A percentile compares a stretch with the other conserved stretches of the same genome.
Conservation (phyloP, 164 flowering plant species). For the Dillenia turbinata region DNA sequence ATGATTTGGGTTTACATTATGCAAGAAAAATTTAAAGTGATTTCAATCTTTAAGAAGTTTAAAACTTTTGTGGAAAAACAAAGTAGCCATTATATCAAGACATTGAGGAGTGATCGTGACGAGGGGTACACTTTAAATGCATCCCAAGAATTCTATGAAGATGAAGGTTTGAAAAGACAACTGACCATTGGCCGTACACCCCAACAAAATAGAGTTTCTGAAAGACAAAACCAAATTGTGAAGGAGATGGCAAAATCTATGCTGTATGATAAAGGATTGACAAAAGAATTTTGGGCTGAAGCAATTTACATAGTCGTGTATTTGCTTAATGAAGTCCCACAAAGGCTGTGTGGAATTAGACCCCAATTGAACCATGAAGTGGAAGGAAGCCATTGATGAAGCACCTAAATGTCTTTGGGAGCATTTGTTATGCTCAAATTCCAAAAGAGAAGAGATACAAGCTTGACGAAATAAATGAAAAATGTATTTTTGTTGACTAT, state of each 20-base stretch:
- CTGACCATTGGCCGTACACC: neutral
- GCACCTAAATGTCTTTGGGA: no score
- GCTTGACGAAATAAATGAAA: no score
- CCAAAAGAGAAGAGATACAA: no score
- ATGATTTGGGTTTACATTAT: neutral
- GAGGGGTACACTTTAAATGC: neutral
- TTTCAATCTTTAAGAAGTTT: neutral
- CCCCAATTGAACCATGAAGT: no score
- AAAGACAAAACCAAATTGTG: no score
- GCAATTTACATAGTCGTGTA: no score
- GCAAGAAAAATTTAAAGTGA: neutral
- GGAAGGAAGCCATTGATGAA: no score
- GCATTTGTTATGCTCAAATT: no score
- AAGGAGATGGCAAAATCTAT: neutral
- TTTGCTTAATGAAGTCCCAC: neutral
- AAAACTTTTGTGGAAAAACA: slow-evolving; percentile 1
- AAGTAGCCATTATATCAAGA: neutral
- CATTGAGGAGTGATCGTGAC: neutral
- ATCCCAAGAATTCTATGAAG: neutral
- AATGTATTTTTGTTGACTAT: no score
- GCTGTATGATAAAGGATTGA: neutral
- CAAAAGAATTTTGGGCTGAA: no score
- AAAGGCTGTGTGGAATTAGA: neutral
- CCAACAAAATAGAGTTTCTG: neutral
- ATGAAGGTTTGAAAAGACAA: neutral